Conservation (phyloP, 306 rosid species). For the Vicia faba region DNA sequence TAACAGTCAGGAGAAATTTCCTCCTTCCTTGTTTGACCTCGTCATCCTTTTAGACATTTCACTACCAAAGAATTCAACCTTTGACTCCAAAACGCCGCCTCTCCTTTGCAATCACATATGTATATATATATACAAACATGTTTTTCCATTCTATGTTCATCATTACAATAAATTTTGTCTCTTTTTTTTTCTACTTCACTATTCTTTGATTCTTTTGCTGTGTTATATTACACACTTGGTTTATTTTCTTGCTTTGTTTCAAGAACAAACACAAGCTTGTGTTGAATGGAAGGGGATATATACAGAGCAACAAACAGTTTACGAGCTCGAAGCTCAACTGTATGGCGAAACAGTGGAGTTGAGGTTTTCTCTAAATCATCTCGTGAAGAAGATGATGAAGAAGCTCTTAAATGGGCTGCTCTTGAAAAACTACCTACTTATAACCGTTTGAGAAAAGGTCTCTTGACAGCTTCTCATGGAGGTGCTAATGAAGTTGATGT, state of each 20-base stretch:
- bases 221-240: background rate
- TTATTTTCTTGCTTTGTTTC: too few species aligned
- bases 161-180: too few species aligned
- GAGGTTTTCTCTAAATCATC: conserved; percentile 63
- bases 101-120: background rate
- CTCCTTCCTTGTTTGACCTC: too few species aligned
- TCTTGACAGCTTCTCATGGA: conserved; percentile 55
- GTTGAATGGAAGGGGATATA: conserved; percentile 53
- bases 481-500: conserved; percentile 56
- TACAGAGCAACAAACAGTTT: conserved; percentile 44
- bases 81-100: too few species aligned
- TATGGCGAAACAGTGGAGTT: conserved; percentile 52
- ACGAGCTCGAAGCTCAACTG: conserved; percentile 40
- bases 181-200: background rate
- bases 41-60: too few species aligned
- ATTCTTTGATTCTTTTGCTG: conserved; percentile 20
- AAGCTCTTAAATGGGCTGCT: conserved; percentile 79
- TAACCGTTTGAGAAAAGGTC: conserved; percentile 66
- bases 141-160: background rate
- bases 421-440: conserved; percentile 81
- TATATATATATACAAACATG: background rate
- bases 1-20: too few species aligned
- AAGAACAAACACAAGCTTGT: background rate
- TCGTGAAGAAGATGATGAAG: conserved; percentile 66
- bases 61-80: background rate